Evolutionary conservation across 352 stramenopile genomes (phyloP), one percentile per base, ranked within the genome.

Genomic region (Pythium monospermum): DNA sequence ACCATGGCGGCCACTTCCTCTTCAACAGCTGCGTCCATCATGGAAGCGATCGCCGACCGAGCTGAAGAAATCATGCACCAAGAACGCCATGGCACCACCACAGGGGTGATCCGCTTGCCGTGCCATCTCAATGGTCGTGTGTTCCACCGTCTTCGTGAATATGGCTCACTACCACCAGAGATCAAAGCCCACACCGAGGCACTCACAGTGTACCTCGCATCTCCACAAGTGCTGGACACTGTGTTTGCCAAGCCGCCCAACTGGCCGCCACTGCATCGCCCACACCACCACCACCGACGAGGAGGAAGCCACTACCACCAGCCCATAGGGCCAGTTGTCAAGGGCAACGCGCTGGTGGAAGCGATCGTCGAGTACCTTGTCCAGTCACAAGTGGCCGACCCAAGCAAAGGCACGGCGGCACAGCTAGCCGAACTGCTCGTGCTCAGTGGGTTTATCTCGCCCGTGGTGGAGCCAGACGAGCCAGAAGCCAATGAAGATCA

Each of bases 321-420:
- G 6, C 13, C 53, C 0, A 28, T 53, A 21, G 67, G 69, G 1
- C 66, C 65, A 2, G 64, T 63, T 21, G 69, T 77, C 16, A 63
- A 60, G 48, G 73, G 76, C 19, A 49, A 64, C 6, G 56, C 65
- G 26, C 64, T 87, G 21, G 16, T 85, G 1, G 61, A 61, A 2
- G 51, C 45, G 25, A 51, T 73, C 30, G n/a, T 43, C 16, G 18
- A 57, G 22, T 59, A 65, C 16, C 61, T 76, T 7, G 43, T 61
- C 3, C 21, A 18, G 3, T 54, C 51, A 1, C 67, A 69, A 26
- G 60, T 64, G 26, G 51, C 60, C 2, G 38, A 64, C 1, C 58
- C 57, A 2, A 55, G 70, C n/a, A 21, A 48, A 5, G 42, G 41
- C 3, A 59, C 72, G 26, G 56, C 66, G 13, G n/a, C 56, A 36